A percentile compares a stretch with the other conserved stretches of the same genome.
Conservation (phyloP, 2,329 filamentous ascomycete genomes). For the Cytospora mali region DNA sequence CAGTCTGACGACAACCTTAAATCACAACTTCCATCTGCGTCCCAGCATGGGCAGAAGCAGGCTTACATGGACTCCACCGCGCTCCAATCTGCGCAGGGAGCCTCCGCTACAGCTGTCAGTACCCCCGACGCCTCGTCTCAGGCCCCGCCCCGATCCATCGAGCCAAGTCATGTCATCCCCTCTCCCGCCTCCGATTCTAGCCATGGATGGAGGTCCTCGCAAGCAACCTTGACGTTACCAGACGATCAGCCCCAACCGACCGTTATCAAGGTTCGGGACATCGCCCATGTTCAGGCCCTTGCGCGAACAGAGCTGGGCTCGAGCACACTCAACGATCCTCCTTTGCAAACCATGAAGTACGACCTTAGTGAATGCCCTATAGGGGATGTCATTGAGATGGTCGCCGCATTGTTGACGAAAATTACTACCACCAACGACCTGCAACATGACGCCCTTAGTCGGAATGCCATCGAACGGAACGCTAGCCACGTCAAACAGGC, state of each 20-base stretch:
- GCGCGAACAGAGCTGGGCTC: constrained; percentile 75
- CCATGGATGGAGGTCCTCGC: constrained; percentile 32
- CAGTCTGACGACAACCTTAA: constrained; percentile 23
- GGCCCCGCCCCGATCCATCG: constrained; percentile 26
- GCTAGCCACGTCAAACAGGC: constrained; percentile 61
- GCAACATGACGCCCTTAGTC: constrained; percentile 88
- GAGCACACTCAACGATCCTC: constrained; percentile 53
- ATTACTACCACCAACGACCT: constrained; percentile 96
- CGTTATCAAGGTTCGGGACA: constrained; percentile 79
- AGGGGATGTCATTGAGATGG: constrained; percentile 97
- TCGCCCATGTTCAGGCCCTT: constrained; percentile 89
- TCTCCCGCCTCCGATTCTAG: constrained; percentile 42
- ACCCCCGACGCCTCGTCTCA: constrained; percentile 38
- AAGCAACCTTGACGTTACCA: constrained; percentile 34
- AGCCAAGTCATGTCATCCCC: constrained; percentile 35
- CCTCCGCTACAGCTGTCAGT: constrained; percentile 31
- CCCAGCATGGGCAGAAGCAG: constrained; percentile 35
- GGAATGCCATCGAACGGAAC: constrained; percentile 77
- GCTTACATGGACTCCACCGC: constrained; percentile 31
- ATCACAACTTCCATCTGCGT: constrained; percentile 28
- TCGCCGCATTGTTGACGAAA: constrained; percentile 91
- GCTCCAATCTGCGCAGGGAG: constrained; percentile 29
- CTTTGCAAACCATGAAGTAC: constrained; percentile 67
- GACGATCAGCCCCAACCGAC: constrained; percentile 46
- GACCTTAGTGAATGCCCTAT: constrained; percentile 99